Evolutionary conservation across 257 asterid species (phyloP).

Genomic region (Anisodus acutangulus): DNA sequence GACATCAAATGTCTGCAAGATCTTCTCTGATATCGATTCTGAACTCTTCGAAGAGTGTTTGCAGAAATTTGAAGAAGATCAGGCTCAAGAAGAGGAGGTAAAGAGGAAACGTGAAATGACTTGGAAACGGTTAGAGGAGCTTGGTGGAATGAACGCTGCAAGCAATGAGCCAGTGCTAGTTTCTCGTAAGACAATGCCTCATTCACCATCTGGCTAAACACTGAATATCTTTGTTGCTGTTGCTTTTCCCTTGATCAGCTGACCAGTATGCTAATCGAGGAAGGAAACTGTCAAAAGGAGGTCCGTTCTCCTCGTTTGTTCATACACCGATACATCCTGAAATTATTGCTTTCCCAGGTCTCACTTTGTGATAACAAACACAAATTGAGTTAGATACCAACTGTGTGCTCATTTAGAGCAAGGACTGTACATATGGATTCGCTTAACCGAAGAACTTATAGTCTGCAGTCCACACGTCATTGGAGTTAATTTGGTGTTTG

Average conservation of each 20-base stretch:
- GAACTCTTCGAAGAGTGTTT: slow-evolving; percentile 73
- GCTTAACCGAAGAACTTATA: slow-evolving; percentile 43
- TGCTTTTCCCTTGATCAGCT: slow-evolving; percentile 34
- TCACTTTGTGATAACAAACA: slow-evolving; percentile 36
- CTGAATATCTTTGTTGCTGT: slow-evolving; percentile 25
- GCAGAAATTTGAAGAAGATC: slow-evolving; percentile 60
- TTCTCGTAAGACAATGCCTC: slow-evolving; percentile 40
- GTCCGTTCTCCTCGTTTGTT: slow-evolving; percentile 40
- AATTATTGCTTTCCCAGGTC: slow-evolving; percentile 41
- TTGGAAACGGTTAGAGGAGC: slow-evolving; percentile 73
- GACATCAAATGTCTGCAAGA: slow-evolving; percentile 67
- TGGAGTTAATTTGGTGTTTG: slow-evolving; percentile 47
- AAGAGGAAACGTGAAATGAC: slow-evolving; percentile 61
- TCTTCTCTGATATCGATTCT: slow-evolving; percentile 65
- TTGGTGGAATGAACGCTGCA: slow-evolving; percentile 55
- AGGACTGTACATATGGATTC: slow-evolving; percentile 60
- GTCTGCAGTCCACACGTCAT: slow-evolving; percentile 35
- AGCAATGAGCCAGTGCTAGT: slow-evolving; percentile 51
- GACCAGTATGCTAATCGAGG: slow-evolving; percentile 43
- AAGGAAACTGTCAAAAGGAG: slow-evolving; percentile 38
- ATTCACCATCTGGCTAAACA: slow-evolving; percentile 53
- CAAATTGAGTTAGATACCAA: slow-evolving; percentile 39
- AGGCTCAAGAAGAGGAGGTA: slow-evolving; percentile 51
- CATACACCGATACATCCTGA: slow-evolving; percentile 39
- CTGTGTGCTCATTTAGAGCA: slow-evolving; percentile 36